Base-by-base conservation (phyloP, 306 rosid species). In the Gleditsia sinensis region DNA sequence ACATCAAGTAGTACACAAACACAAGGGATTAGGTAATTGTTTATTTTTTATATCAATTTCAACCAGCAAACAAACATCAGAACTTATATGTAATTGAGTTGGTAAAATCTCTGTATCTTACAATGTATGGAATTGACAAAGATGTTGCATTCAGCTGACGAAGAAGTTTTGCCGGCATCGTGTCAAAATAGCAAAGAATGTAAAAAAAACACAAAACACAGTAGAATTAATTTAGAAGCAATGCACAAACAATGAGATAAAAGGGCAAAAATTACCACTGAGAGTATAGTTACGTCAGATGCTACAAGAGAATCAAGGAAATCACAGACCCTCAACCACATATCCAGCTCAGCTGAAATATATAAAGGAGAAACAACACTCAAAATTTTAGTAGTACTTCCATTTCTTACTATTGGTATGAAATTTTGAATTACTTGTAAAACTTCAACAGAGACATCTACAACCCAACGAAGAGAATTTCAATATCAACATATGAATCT, bases 71-170 rank as follows among this genome's bases (percentile, higher is more conserved):
- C 10, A 23, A 17, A 48, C 11, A 8, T 11, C 6, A 45, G 11
- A 70, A 48, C 27, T 43, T 36, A 30, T 9, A 37, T 25, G 23
- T 54, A 40, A 32, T 40, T 43, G 21, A 9, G 51, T 33, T 21
- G 46, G 59, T 58, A 37, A 57, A 42, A 53, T 24, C 40, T 49
- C 33, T n/a, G 14, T 42, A 64, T 74, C 61, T 20, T 49, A 28
- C 55, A 55, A 74, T 79, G 72, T n/a, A 30, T 48, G 74, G 10
- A 70, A 75, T n/a, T n/a, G n/a, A n/a, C n/a, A n/a, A 66, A 83
- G 98, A 94, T 48, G 89, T 88, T 66, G 90, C 82, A 64, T 94
- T 94, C 80, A 94, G 81, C 72, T 89, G 86, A 20, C 74, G 91
- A 61, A 90, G 83, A 63, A 85, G 83, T 59, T 88, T 82, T 64